Evolutionary conservation across 306 rosid species (phyloP).

Genomic region (Aeschynomene evenia): DNA sequence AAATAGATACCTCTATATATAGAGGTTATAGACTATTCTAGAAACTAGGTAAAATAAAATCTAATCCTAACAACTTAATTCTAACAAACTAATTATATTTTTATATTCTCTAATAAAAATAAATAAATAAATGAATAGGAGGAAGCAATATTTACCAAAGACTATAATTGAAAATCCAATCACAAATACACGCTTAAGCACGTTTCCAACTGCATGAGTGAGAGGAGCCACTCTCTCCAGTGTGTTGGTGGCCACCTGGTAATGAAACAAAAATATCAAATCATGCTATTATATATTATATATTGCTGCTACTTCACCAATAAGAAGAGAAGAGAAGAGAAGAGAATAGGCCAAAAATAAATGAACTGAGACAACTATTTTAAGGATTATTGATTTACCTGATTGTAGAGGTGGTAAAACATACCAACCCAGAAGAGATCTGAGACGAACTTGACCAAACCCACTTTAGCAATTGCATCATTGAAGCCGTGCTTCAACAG

Average conservation of each 20-base stretch:
- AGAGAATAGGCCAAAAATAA: neutral
- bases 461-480: slow-evolving; percentile 90
- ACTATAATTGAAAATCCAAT: slow-evolving; percentile 81
- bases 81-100: no score
- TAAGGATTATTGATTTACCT: no score
- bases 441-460: slow-evolving; percentile 69
- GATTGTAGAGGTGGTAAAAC: slow-evolving; percentile 97
- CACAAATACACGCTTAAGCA: slow-evolving; percentile 93
- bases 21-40: no score
- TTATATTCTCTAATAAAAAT: no score
- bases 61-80: no score
- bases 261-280: slow-evolving; percentile 15
- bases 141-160: slow-evolving; percentile 57
- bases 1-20: no score
- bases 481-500: slow-evolving; percentile 70
- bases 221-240: slow-evolving; percentile 98
- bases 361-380: neutral
- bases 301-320: neutral
- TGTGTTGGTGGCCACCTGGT: slow-evolving; percentile 90
- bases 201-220: slow-evolving; percentile 97
- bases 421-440: slow-evolving; percentile 96
- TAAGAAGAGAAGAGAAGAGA: no score
- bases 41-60: no score
- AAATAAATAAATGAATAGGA: neutral
- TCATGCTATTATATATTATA: no score